These are phyloP conservation scores for Aspergillus ruber DNA, from an alignment of 2,329 filamentous ascomycete genomes.

Conservation along the genomic window DNA sequence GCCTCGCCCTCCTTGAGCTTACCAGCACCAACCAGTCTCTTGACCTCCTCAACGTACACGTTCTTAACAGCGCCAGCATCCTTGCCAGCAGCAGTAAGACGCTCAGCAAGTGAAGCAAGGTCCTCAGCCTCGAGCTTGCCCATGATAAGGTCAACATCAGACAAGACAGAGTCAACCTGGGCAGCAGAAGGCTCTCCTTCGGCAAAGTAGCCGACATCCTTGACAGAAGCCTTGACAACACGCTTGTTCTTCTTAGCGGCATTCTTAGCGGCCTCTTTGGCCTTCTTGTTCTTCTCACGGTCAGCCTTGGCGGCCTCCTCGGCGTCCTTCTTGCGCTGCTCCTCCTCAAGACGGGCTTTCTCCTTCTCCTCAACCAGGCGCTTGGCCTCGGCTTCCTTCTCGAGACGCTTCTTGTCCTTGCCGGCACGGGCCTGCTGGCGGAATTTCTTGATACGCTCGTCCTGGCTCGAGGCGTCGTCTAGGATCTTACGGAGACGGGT, in stretches of 20 bases:
- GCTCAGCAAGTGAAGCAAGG: conserved; percentile 72
- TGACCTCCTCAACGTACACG: conserved; percentile 71
- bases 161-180: conserved; percentile 74
- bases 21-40: conserved; percentile 70
- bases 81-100: conserved; percentile 70
- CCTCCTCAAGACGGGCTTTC: conserved; percentile 77
- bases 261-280: conserved; percentile 97
- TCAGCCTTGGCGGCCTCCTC: conserved; percentile 81
- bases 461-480: conserved; percentile 73
- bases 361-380: conserved; percentile 77
- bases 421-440: conserved; percentile 80
- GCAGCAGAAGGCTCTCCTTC: conserved; percentile 62
- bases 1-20: conserved; percentile 80
- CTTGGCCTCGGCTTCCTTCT: conserved; percentile 88
- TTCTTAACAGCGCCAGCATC: conserved; percentile 77
- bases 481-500: conserved; percentile 82
- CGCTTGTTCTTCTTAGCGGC: conserved; percentile 99
- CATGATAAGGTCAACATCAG: conserved; percentile 81
- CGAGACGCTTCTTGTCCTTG: conserved; percentile 92
- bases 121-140: conserved; percentile 86
- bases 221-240: conserved; percentile 85
- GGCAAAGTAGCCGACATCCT: conserved; percentile 96
- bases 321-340: conserved; percentile 70
- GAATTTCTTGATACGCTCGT: conserved; percentile 98
- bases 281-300: conserved; percentile 83